Evolutionary conservation across 495 filamentous ascomycete genomes (phyloP).

Genomic region (Aspergillus conjunctus): DNA sequence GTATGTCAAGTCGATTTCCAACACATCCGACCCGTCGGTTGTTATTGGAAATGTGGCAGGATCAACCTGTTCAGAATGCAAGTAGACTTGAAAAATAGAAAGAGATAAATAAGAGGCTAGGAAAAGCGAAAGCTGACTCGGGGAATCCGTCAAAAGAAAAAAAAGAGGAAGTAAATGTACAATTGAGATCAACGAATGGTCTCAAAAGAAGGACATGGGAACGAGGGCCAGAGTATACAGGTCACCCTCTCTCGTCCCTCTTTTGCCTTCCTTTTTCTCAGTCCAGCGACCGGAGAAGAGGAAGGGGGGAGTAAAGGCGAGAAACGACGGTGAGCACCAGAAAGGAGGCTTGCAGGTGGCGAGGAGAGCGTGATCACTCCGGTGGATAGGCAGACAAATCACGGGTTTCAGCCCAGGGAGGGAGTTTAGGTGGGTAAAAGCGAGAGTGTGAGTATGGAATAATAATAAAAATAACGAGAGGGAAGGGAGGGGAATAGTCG

Average conservation of each 20-base stretch:
- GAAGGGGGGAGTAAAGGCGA: not conserved
- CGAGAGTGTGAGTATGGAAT: not conserved
- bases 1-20: constrained; percentile 10
- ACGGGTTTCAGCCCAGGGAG: not conserved
- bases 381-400: not conserved
- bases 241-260: constrained; percentile 6
- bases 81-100: not conserved
- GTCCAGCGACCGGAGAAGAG: constrained; percentile 2
- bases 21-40: constrained; percentile 13
- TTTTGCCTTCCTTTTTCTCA: constrained; percentile 2
- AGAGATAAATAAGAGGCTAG: not conserved
- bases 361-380: not conserved
- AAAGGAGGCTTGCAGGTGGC: constrained; percentile 5
- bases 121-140: not conserved
- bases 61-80: constrained; percentile 31
- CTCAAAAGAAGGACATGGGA: constrained; percentile 7
- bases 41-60: constrained; percentile 22
- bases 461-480: not conserved
- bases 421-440: not conserved
- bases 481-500: not conserved
- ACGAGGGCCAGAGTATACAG: not conserved
- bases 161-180: not conserved
- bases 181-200: not conserved
- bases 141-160: not conserved
- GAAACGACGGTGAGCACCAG: constrained; percentile 1